These are phyloP conservation scores for Podospora sp. DNA, from an alignment of 495 filamentous ascomycete species.

Conservation along the genomic window DNA sequence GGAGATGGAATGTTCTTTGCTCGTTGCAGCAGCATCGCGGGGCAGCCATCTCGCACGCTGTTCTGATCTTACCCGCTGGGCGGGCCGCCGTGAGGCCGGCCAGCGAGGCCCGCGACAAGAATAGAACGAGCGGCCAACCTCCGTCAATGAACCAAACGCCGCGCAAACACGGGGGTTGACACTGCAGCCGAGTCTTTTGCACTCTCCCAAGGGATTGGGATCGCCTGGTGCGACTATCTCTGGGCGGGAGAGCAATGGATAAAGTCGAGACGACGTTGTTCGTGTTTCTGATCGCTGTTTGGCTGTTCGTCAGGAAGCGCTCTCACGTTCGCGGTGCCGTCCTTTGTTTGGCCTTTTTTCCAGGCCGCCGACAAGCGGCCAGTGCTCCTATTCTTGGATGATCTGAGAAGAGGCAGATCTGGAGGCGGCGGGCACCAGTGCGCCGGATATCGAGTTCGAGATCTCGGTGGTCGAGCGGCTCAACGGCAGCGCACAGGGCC, in stretches of 20 bases:
- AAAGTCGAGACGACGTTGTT: slow-evolving; percentile 23
- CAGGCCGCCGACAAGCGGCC: slow-evolving; percentile 23
- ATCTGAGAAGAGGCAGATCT: slow-evolving; percentile 8
- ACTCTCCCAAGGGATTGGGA: neutral
- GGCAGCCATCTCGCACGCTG: neutral
- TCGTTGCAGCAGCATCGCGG: neutral
- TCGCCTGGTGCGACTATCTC: slow-evolving; percentile 14
- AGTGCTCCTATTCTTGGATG: slow-evolving; percentile 24
- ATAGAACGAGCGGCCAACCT: slow-evolving; percentile 5
- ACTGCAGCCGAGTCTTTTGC: slow-evolving; percentile 9
- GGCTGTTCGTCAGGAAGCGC: slow-evolving; percentile 18
- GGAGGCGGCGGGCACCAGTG: neutral
- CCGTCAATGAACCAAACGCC: slow-evolving; percentile 3
- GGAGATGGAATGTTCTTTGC: slow-evolving; percentile 15
- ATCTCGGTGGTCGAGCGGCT: neutral
- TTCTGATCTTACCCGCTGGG: slow-evolving; percentile 8
- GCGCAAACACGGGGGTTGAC: slow-evolving; percentile 20
- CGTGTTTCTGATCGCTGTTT: slow-evolving; percentile 35
- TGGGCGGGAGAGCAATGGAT: neutral
- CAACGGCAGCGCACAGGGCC: neutral
- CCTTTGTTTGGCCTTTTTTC: slow-evolving; percentile 30
- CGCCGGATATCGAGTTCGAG: neutral
- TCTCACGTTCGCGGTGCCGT: slow-evolving; percentile 16
- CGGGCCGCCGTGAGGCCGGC: slow-evolving; percentile 7
- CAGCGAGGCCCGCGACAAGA: slow-evolving; percentile 7